These are phyloP conservation scores for Solanum chaucha DNA, from an alignment of 257 asterid species.

Conservation along the genomic window DNA sequence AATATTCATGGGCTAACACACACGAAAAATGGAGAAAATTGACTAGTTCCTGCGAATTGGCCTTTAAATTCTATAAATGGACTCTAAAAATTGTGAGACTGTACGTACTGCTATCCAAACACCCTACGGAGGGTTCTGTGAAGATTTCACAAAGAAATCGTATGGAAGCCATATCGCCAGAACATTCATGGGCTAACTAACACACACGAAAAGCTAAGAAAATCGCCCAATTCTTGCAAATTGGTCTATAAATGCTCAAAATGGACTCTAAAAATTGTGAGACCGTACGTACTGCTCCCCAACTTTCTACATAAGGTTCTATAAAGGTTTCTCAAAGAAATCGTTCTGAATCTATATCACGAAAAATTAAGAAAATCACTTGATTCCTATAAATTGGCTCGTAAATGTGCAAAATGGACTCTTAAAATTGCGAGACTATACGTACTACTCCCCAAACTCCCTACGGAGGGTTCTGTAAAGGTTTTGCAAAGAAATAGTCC, in stretches of 20 bases:
- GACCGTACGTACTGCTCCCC: neutral
- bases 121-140: too few species aligned
- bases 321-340: too few species aligned
- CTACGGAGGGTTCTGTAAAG: neutral
- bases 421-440: neutral
- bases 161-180: too few species aligned
- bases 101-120: too few species aligned
- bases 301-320: too few species aligned
- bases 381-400: neutral
- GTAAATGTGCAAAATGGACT: neutral
- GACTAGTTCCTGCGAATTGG: neutral
- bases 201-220: too few species aligned
- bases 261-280: too few species aligned
- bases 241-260: too few species aligned
- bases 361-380: fast-evolving
- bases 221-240: too few species aligned
- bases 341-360: neutral
- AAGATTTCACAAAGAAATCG: too few species aligned
- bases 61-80: neutral
- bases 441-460: neutral
- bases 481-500: neutral
- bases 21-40: neutral
- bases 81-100: neutral
- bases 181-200: too few species aligned
- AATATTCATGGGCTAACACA: too few species aligned